These are phyloP conservation scores for Salix dunnii DNA, from an alignment of 345 rosid species.

Conservation along the genomic window DNA sequence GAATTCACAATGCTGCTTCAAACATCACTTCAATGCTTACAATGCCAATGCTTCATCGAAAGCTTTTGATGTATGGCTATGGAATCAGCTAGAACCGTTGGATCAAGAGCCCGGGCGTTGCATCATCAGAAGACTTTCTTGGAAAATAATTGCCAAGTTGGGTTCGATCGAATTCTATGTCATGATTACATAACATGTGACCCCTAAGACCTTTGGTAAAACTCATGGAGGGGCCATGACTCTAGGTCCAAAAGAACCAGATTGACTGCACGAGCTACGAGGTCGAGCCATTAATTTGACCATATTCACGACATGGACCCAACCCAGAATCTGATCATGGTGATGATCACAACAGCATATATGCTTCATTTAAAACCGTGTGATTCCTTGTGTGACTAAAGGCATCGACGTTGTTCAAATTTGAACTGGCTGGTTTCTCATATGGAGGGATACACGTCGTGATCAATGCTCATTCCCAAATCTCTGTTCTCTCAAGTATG, in stretches of 20 bases:
- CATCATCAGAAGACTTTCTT: constrained; percentile 14
- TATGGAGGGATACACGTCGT: background rate
- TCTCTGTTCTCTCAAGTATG: background rate
- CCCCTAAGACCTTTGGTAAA: background rate
- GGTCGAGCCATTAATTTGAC: constrained; percentile 23
- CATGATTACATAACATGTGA: constrained; percentile 22
- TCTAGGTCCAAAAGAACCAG: constrained; percentile 14
- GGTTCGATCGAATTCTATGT: background rate
- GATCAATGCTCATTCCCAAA: background rate
- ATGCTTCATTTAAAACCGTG: constrained; percentile 5
- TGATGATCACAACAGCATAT: background rate
- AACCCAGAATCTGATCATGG: background rate
- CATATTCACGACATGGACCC: constrained; percentile 14
- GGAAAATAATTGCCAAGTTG: background rate
- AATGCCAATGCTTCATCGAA: background rate
- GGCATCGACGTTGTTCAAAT: constrained; percentile 4
- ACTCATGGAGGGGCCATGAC: constrained; percentile 4
- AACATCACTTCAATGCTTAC: background rate
- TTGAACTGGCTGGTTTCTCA: background rate
- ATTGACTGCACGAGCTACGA: constrained; percentile 34
- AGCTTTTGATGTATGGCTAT: background rate
- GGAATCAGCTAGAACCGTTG: constrained; percentile 7
- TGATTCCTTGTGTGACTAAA: background rate
- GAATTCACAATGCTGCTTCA: too few species aligned
- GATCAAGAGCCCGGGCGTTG: constrained; percentile 15